A percentile compares a stretch with the other conserved stretches of the same genome.
phyloP scores from a whole-genome alignment of 805 yeast species.

The Yamadazyma nakazawae region DNA sequence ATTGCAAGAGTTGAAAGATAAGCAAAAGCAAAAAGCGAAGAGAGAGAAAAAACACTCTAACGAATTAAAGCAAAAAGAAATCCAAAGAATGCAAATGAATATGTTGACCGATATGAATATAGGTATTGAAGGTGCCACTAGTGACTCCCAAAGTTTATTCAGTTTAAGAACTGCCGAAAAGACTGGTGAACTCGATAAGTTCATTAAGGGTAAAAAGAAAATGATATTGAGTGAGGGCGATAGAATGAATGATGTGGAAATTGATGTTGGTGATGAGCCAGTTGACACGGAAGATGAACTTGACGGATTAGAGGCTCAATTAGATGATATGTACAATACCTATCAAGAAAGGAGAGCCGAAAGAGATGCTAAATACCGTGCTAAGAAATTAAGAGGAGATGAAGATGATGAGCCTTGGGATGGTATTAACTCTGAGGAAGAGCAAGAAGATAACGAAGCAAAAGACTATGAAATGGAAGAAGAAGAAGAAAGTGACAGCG shows the following conservation, averaged over 20 bases:
- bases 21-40: constrained; percentile 63
- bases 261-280: constrained; percentile 37
- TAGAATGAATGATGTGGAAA: constrained; percentile 52
- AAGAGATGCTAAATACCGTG: constrained; percentile 64
- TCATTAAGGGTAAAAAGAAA: constrained; percentile 72
- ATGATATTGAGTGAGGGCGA: constrained; percentile 60
- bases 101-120: constrained; percentile 91
- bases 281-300: constrained; percentile 39
- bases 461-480: constrained; percentile 42
- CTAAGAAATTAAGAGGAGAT: constrained; percentile 72
- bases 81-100: constrained; percentile 89
- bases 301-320: constrained; percentile 72
- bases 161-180: constrained; percentile 82
- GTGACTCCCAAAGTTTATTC: constrained; percentile 77
- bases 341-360: constrained; percentile 68
- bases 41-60: constrained; percentile 82
- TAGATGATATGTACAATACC: constrained; percentile 75
- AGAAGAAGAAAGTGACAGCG: constrained; percentile 48
- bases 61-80: constrained; percentile 82
- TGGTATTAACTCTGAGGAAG: constrained; percentile 52
- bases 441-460: constrained; percentile 32
- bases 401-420: constrained; percentile 77
- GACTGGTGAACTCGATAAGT: constrained; percentile 72
- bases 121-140: constrained; percentile 86
- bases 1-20: constrained; percentile 66